These are phyloP conservation scores for Mycena vulgaris DNA, from an alignment of 768 basidiomycete genomes.

Conservation along the genomic window DNA sequence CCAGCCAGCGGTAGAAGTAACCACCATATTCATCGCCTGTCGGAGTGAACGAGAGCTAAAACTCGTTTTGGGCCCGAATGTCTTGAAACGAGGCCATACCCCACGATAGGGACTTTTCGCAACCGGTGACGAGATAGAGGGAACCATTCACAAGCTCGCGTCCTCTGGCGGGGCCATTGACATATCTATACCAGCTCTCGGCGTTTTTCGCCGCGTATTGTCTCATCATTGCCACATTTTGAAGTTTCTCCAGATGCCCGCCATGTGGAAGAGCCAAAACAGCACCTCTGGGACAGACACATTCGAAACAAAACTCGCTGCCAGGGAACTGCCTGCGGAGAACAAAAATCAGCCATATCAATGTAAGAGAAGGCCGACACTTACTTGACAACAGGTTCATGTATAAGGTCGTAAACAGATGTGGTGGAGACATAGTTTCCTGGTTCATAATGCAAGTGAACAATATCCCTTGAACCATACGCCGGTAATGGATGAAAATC, in stretches of 20 bases:
- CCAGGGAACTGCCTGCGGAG: conserved; percentile 11
- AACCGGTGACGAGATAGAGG: conserved; percentile 39
- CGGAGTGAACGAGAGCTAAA: conserved; percentile 15
- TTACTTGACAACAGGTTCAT: too few relatives aligned
- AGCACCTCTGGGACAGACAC: conserved; percentile 26
- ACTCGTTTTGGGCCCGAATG: not conserved
- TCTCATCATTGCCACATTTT: conserved; percentile 20
- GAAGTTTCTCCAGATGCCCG: conserved; percentile 7
- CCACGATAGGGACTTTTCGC: conserved; percentile 37
- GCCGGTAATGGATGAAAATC: too few relatives aligned
- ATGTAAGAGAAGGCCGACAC: not conserved
- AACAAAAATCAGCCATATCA: not conserved
- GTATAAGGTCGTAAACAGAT: too few relatives aligned
- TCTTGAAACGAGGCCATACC: conserved; percentile 29
- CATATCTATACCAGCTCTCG: conserved; percentile 37
- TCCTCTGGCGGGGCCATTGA: conserved; percentile 21
- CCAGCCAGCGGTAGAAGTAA: conserved; percentile 18
- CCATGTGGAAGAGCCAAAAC: conserved; percentile 39
- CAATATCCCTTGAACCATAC: too few relatives aligned
- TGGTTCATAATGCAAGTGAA: too few relatives aligned
- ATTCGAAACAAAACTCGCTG: conserved; percentile 16
- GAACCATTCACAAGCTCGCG: conserved; percentile 31
- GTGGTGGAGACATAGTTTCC: too few relatives aligned
- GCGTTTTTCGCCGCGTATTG: conserved; percentile 35
- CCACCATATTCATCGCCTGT: not conserved